Conservation (phyloP, 2,329 filamentous ascomycete genomes). For the Ophiocordyceps sinensis region DNA sequence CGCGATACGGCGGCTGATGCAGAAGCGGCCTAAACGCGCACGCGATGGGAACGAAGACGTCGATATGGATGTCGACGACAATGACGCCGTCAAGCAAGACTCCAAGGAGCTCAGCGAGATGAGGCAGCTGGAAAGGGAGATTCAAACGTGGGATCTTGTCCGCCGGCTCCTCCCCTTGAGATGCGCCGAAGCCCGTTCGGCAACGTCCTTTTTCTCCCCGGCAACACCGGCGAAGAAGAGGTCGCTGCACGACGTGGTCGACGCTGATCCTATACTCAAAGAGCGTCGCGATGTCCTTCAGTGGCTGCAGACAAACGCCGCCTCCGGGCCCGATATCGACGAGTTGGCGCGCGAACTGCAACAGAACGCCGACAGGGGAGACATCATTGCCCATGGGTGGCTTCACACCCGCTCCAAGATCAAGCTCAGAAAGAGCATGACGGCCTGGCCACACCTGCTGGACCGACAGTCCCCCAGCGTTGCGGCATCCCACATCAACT, state of each 20-base stretch:
- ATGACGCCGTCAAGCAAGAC: neutral
- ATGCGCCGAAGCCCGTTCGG: conserved; percentile 27
- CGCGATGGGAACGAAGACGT: conserved; percentile 27
- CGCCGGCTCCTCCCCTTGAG: conserved; percentile 58
- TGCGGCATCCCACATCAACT: conserved; percentile 39
- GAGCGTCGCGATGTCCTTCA: conserved; percentile 70
- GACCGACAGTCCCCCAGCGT: conserved; percentile 47
- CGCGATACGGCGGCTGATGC: conserved; percentile 21
- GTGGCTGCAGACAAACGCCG: conserved; percentile 72
- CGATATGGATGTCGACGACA: conserved; percentile 42
- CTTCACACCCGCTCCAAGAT: conserved; percentile 81
- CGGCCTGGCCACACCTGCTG: conserved; percentile 49
- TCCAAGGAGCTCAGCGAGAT: conserved; percentile 9
- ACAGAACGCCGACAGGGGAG: conserved; percentile 60
- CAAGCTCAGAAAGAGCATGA: conserved; percentile 75
- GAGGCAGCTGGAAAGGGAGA: conserved; percentile 60
- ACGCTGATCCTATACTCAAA: conserved; percentile 55
- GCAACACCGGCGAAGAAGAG: conserved; percentile 10
- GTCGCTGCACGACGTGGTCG: conserved; percentile 57
- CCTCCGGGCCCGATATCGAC: conserved; percentile 57
- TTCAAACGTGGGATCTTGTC: conserved; percentile 82
- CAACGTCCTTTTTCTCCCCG: conserved; percentile 13
- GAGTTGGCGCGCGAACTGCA: conserved; percentile 64
- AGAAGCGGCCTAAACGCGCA: conserved; percentile 13
- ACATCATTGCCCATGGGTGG: conserved; percentile 79